Base-by-base conservation (phyloP, 768 basidiomycete species). In the Mycena leptocephala region DNA sequence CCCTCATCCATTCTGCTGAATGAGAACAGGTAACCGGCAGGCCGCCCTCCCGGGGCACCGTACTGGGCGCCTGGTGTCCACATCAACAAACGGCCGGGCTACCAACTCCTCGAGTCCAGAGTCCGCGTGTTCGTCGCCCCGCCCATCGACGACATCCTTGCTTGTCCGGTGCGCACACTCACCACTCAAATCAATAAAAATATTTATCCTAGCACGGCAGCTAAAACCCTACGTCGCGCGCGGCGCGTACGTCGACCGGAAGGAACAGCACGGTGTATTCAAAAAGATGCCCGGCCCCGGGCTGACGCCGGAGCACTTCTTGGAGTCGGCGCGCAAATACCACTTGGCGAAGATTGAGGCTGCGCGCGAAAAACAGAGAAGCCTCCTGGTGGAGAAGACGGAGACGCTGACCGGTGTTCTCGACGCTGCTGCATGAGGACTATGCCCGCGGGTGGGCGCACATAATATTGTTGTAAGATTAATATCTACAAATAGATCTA, bases 21-120 rank as follows among this genome's bases (percentile, higher is more conserved):
- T 28, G 33, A 28, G 18, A 24, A n/a, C 79, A 97, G 96, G 96
- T 43, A 97, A 94, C 26, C 87, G 97, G 46, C 96, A 96, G 83
- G 94, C 97, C 0, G 89, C 87, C 72, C 92, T 97, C 33, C 95
- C 96, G 10, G 95, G 96, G 76, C 93, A 91, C 81, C 92, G 96
- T 56, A 97, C 96, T 0, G 96, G 96, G 95, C 96, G 30, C 96
- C 96, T 24, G 96, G 97, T 83, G 92, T 93, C 82, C 95, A 96
- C 84, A 93, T 96, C 63, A 86, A 90, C 51, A 95, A 96, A 51
- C 92, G 93, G 80, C 89, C 94, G 51, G 95, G 96, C 82, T 97
- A 97, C 84, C 88, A 94, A 69, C 87, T 98, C 20, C 79, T 96
- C 70, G 95, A 98, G 81, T 93, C 94, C 82, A 89, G 94, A 87